Evolutionary conservation across 495 filamentous ascomycete genomes (phyloP).

Genomic region (Trichoderma reesei): DNA sequence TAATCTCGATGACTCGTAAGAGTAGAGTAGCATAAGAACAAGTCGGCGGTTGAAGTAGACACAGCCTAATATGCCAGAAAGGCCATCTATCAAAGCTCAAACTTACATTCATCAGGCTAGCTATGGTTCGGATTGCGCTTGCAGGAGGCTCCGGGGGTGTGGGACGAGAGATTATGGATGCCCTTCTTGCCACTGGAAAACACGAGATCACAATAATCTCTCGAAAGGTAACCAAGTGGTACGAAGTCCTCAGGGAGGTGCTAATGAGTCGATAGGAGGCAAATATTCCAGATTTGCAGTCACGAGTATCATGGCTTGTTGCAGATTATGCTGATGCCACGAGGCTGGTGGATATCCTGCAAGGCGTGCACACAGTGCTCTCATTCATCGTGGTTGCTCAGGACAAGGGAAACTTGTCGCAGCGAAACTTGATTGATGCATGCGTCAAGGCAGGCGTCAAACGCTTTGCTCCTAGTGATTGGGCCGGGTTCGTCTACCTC

Average conservation of each 20-base stretch:
- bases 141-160: slow-evolving; percentile 45
- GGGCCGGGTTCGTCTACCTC: slow-evolving; percentile 19
- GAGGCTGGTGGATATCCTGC: slow-evolving; percentile 28
- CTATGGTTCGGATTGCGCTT: slow-evolving; percentile 49
- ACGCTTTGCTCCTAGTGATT: slow-evolving; percentile 44
- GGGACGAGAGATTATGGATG: slow-evolving; percentile 47
- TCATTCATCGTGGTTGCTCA: slow-evolving; percentile 38
- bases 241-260: neutral
- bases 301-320: slow-evolving; percentile 26
- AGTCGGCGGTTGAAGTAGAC: too few species aligned
- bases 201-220: slow-evolving; percentile 40
- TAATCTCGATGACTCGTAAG: too few species aligned
- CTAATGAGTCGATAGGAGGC: slow-evolving; percentile 10
- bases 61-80: too few species aligned
- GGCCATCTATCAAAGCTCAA: neutral
- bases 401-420: slow-evolving; percentile 25
- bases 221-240: neutral
- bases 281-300: slow-evolving; percentile 7
- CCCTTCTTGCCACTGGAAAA: slow-evolving; percentile 36
- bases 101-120: neutral
- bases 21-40: too few species aligned
- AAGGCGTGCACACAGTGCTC: slow-evolving; percentile 44
- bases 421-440: slow-evolving; percentile 45
- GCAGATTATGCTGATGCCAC: slow-evolving; percentile 35
- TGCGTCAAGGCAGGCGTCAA: slow-evolving; percentile 42